Base-by-base conservation (phyloP, 2,329 filamentous ascomycete genomes). In the Verticillium zaregamsianum region DNA sequence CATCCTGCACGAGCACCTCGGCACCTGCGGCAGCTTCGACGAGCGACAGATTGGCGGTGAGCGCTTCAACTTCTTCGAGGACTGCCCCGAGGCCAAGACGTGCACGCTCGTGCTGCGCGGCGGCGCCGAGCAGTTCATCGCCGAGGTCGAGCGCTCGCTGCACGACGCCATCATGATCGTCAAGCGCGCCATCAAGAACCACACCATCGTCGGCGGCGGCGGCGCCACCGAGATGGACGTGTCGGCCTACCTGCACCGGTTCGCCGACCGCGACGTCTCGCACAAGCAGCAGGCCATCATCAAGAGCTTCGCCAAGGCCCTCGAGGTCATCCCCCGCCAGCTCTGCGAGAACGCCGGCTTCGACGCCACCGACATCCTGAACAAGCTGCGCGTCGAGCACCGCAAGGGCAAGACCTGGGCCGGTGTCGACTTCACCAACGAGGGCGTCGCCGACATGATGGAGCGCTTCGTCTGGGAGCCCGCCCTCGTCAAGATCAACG, bases 101-200 rank as follows among this genome's bases (percentile, higher is more conserved):
- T 99, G 95, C 84, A 99, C 95, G 11, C 83, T 99, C 23, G 88
- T 99, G 49, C 89, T 99, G 66, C 91, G 95, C 73, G 95, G 95
- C 72, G 95, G 95, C 67, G 95, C 95, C 39, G 95, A 99, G 82
- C 95, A 99, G 77, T 99, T 99, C 80, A 99, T 99, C 70, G 95
- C 95, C 62, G 95, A 99, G 77, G 95, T 97, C 2, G 95, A 99
- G 82, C 91, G 95, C 66, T 97, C 92, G 73, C 86, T 99, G 68
- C 95, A 99, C 82, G 95, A 99, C 72, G 95, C 95, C 69, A 98
- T 99, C 79, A 99, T 99, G 95, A 97, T 99, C 72, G 95, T 99
- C 73, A 98, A 98, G 87, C 93, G 96, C 65, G 92, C 95, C 32
- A 92, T 98, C 77, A 92, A 92, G 81, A 96, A 98, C 83, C 90